Percentiles rank a stretch among this genome's conserved stretches.
These are phyloP conservation scores for Chrysosporium keratinophilum DNA, from an alignment of 2,329 filamentous ascomycete species.

Conservation along the genomic window DNA sequence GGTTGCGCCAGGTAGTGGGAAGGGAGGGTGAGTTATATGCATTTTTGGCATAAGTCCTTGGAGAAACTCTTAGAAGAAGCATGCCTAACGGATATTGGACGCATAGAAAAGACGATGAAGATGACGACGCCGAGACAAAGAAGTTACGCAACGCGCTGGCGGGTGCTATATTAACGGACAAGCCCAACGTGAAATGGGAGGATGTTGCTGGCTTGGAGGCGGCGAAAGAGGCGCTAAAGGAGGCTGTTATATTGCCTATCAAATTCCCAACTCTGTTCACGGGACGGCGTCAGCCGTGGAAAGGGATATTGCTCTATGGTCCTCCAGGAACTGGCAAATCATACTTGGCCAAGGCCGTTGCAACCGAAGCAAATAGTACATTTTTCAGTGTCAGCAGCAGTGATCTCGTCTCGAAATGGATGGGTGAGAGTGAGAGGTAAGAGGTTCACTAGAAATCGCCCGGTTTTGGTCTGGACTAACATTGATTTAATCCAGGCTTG, in stretches of 20 bases:
- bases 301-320: slow-evolving; percentile 90
- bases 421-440: slow-evolving; percentile 96
- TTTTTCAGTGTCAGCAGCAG: slow-evolving; percentile 98
- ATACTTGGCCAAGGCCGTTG: slow-evolving; percentile 93
- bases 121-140: slow-evolving; percentile 82
- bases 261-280: slow-evolving; percentile 96
- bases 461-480: not conserved
- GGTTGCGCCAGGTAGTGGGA: slow-evolving; percentile 42
- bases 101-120: slow-evolving; percentile 47
- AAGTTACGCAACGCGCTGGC: slow-evolving; percentile 85
- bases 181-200: slow-evolving; percentile 95
- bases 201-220: slow-evolving; percentile 90
- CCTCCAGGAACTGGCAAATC: slow-evolving; percentile 96
- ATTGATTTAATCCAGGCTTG: slow-evolving; percentile 51
- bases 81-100: slow-evolving; percentile 10
- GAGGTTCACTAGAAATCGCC: slow-evolving; percentile 17
- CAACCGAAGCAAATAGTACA: slow-evolving; percentile 95
- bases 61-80: not conserved
- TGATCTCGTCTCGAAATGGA: slow-evolving; percentile 97
- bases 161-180: slow-evolving; percentile 86
- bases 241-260: slow-evolving; percentile 94
- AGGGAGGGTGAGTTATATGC: slow-evolving; percentile 40
- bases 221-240: slow-evolving; percentile 93
- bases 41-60: slow-evolving; percentile 1
- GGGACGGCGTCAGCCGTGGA: slow-evolving; percentile 95